Percentiles rank a stretch among this genome's conserved stretches.
These are phyloP conservation scores for Pascua guehoae DNA, from an alignment of 1,284 basidiomycete genomes.

Conservation along the genomic window DNA sequence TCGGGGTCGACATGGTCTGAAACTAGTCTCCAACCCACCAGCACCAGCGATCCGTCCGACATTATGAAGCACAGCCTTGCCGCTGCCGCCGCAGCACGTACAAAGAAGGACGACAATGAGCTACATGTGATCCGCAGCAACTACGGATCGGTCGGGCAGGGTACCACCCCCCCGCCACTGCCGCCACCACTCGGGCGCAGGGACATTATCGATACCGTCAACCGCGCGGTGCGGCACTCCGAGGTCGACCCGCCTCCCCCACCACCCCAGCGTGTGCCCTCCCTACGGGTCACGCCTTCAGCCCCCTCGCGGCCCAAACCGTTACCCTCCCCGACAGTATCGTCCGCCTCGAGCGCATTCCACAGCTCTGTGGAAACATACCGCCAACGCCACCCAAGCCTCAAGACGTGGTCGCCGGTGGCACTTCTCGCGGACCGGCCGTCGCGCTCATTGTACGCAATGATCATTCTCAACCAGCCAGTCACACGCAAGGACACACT, in stretches of 20 bases:
- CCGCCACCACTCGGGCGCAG: slow-evolving; percentile 1
- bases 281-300: background rate
- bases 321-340: background rate
- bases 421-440: slow-evolving; percentile 12
- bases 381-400: slow-evolving; percentile 7
- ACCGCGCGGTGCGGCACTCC: slow-evolving; percentile 12
- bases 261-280: slow-evolving; percentile 9
- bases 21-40: slow-evolving; percentile 15
- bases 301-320: background rate
- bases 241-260: slow-evolving; percentile 14
- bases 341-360: slow-evolving; percentile 2
- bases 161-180: background rate
- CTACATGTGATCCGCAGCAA: slow-evolving; percentile 18
- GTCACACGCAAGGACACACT: slow-evolving; percentile 63
- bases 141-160: slow-evolving; percentile 1
- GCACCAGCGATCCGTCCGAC: slow-evolving; percentile 6
- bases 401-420: slow-evolving; percentile 11
- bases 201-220: slow-evolving; percentile 15
- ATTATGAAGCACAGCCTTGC: slow-evolving; percentile 21
- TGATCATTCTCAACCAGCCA: slow-evolving; percentile 86
- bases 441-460: slow-evolving; percentile 48
- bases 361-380: slow-evolving; percentile 4
- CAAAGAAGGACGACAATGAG: slow-evolving; percentile 3
- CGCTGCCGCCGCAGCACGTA: slow-evolving; percentile 10
- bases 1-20: slow-evolving; percentile 10